These are phyloP conservation scores for Porcisia hertigi DNA, from an alignment of 208 protist genomes.

Conservation along the genomic window DNA sequence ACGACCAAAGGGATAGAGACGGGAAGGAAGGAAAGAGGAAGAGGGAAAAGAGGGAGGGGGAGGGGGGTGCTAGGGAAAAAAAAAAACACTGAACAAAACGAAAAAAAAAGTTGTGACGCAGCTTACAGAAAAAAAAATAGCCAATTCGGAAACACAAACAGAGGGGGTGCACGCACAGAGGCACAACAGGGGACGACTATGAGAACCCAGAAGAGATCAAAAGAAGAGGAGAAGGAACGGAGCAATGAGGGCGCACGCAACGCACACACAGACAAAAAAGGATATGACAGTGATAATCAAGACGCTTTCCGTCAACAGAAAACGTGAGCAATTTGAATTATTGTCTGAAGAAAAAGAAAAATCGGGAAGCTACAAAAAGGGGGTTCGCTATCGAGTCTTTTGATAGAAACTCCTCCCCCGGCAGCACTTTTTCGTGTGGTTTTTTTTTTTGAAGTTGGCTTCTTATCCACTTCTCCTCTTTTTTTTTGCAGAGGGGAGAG, in stretches of 20 bases:
- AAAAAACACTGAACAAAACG: neutral
- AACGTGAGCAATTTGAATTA: too few species aligned
- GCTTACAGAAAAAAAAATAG: neutral
- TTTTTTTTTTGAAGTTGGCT: too few species aligned
- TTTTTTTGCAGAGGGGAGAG: too few species aligned
- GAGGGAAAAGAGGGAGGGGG: neutral
- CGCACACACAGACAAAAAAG: neutral
- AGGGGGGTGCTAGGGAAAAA: neutral
- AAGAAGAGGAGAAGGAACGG: neutral
- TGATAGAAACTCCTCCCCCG: too few species aligned
- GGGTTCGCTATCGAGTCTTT: neutral
- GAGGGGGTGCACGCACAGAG: too few species aligned
- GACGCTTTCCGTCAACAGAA: too few species aligned
- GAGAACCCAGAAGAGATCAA: too few species aligned
- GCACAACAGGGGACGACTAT: too few species aligned
- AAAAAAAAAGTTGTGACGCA: neutral
- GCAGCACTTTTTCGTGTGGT: too few species aligned
- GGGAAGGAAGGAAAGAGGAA: neutral
- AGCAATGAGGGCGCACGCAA: neutral
- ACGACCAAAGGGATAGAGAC: too few species aligned
- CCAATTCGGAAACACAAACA: too few species aligned
- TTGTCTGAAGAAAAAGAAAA: neutral
- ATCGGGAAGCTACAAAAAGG: neutral
- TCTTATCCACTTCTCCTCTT: too few species aligned
- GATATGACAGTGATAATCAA: neutral